These are phyloP conservation scores for Daldinia sp. DNA, from an alignment of 2,329 filamentous ascomycete species.

Conservation along the genomic window DNA sequence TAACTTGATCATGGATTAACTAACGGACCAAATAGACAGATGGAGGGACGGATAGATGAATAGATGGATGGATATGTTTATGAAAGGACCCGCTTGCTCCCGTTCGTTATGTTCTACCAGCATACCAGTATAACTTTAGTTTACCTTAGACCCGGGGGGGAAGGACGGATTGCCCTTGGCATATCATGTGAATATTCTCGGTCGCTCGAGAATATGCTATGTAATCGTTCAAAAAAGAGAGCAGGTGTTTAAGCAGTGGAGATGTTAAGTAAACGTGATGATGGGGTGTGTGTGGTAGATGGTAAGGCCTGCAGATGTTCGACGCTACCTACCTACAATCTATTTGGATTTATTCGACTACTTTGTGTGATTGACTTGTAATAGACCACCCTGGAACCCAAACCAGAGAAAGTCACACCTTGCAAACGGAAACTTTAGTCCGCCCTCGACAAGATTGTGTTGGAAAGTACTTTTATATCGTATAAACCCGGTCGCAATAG, in stretches of 20 bases:
- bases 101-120: background rate
- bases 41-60: constrained; percentile 3
- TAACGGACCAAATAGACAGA: background rate
- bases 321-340: constrained; percentile 21
- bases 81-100: constrained; percentile 15
- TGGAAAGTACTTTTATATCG: constrained; percentile 11
- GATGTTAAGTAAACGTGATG: constrained; percentile 25
- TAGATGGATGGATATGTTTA: constrained; percentile 6
- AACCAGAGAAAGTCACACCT: background rate
- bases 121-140: no score
- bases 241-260: constrained; percentile 4
- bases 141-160: constrained; percentile 8
- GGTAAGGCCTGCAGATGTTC: constrained; percentile 19
- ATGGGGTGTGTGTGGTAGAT: constrained; percentile 20
- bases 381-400: background rate
- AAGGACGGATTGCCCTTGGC: constrained; percentile 10
- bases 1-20: constrained; percentile 24
- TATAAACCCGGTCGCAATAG: background rate
- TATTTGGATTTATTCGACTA: constrained; percentile 8
- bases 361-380: no score
- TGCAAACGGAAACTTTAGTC: background rate
- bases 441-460: background rate
- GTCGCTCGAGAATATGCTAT: constrained; percentile 5
- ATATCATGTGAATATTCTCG: constrained; percentile 13
- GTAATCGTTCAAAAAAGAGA: constrained; percentile 9